phyloP scores from a whole-genome alignment of 2,329 filamentous ascomycete species.

The Ophiostoma ulmi region DNA sequence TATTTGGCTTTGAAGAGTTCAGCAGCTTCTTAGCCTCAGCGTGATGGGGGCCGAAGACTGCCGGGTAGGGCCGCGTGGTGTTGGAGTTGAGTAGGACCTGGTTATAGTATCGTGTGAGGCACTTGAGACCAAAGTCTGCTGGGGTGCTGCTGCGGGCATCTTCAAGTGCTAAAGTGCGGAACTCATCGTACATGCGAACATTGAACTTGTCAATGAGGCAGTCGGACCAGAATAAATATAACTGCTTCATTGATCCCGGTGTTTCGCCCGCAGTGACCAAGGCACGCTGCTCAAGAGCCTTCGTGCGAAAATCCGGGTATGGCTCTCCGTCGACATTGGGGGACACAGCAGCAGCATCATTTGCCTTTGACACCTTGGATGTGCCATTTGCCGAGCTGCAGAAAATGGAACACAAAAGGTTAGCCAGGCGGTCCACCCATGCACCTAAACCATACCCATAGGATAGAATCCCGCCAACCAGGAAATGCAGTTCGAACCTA shows the following conservation, averaged over 20 bases:
- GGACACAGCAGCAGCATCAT: neutral
- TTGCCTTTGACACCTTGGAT: neutral
- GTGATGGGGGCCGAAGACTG: conserved; percentile 32
- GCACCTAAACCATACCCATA: neutral
- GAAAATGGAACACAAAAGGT: neutral
- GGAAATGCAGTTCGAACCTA: neutral
- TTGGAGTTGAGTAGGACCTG: conserved; percentile 29
- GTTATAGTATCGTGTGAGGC: conserved; percentile 61
- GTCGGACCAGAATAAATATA: conserved; percentile 71
- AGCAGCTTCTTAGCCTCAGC: conserved; percentile 29
- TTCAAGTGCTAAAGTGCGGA: conserved; percentile 60
- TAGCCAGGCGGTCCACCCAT: neutral
- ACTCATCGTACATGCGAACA: conserved; percentile 68
- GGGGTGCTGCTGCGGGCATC: conserved; percentile 49
- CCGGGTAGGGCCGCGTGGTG: conserved; percentile 30
- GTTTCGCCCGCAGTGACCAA: conserved; percentile 35
- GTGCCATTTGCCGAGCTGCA: conserved; percentile 7
- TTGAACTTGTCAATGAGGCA: conserved; percentile 72
- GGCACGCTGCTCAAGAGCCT: conserved; percentile 39
- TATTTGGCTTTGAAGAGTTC: conserved; percentile 14
- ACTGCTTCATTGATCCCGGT: conserved; percentile 56
- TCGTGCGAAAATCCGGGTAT: conserved; percentile 38
- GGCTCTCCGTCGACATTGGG: conserved; percentile 21
- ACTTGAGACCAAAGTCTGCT: conserved; percentile 53
- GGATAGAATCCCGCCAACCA: neutral